Evolutionary conservation across 805 yeast genomes (phyloP), one percentile per base, ranked within the genome.

Genomic region (Zygoascus flipseniorum): DNA sequence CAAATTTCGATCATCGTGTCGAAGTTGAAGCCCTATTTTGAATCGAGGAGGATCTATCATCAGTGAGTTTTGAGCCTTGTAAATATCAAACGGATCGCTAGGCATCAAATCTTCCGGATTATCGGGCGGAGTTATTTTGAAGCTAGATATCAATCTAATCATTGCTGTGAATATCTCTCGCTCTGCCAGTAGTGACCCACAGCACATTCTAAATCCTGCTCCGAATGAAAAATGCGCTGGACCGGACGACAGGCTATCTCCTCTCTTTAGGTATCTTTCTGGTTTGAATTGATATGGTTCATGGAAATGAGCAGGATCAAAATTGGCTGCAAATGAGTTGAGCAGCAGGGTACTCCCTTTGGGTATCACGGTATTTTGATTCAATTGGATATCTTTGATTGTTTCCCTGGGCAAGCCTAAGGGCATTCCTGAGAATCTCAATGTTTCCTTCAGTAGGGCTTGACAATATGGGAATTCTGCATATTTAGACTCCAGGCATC

Each of bases 261-360:
- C 44, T 14, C 19, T 8, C 52, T 54, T 56, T 8, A 67, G 47
- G 44, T 55, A 68, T 19, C 72, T 56, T 16, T 61, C 64, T 1
- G 72, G 72, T 16, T 63, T 53, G 49, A 68, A 69, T 20, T 43
- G 47, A 41, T 56, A 52, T 2, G 72, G 67, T 31, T 65, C 61
- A 2, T 48, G 23, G 51, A 53, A 59, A 4, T 61, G 61, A 6
- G 47, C 35, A 0, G 51, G 64, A 62, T 85, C 92, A 64, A 85
- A 86, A 62, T 85, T 83, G 1, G 83, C 90, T 1, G 85, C 81
- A 72, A 76, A 83, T 0, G 85, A 75, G 62, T 85, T 85, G 85
- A 85, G 78, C 43, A 83, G 69, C 48, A 85, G 59, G 0, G 76
- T 70, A 0, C 89, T 81, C 0, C 77, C 77, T 5, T 64, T 58